Percentiles rank a stretch among this genome's conserved stretches.
Evolutionary conservation across 2,329 filamentous ascomycete genomes (phyloP).

Genomic region (Fusarium newnesense): DNA sequence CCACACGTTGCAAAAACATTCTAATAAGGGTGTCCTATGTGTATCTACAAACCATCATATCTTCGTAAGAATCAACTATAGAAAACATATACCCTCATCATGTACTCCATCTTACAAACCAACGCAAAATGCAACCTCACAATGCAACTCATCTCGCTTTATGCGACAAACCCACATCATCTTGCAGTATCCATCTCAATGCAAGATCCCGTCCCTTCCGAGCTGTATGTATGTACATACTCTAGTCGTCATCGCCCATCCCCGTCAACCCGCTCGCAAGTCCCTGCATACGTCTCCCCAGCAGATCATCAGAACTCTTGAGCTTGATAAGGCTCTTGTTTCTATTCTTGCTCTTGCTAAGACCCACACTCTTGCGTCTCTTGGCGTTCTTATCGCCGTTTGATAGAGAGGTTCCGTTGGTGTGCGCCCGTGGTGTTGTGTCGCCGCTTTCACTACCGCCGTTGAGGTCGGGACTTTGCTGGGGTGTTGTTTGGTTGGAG

Average conservation of each 20-base stretch:
- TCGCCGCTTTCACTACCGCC: slow-evolving; percentile 37
- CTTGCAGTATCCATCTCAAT: not conserved
- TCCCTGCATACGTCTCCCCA: slow-evolving; percentile 68
- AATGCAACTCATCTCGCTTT: slow-evolving; percentile 31
- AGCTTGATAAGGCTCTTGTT: slow-evolving; percentile 63
- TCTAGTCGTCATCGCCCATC: slow-evolving; percentile 54
- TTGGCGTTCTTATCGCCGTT: slow-evolving; percentile 44
- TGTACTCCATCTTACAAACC: not conserved
- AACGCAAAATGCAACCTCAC: not conserved
- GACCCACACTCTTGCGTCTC: slow-evolving; percentile 41
- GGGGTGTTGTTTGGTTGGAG: slow-evolving; percentile 33
- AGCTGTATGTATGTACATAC: not conserved
- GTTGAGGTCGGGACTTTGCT: slow-evolving; percentile 14
- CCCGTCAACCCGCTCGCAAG: slow-evolving; percentile 65
- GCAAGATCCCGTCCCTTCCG: slow-evolving; percentile 25
- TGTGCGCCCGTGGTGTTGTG: slow-evolving; percentile 21
- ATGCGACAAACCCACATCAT: not conserved
- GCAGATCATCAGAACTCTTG: slow-evolving; percentile 67
- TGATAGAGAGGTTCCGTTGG: slow-evolving; percentile 19
- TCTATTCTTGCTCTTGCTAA: slow-evolving; percentile 53
- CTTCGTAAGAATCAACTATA: slow-evolving; percentile 19
- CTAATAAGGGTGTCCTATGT: slow-evolving; percentile 35
- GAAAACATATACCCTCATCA: slow-evolving; percentile 8
- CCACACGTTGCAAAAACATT: not conserved
- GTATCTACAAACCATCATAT: slow-evolving; percentile 26